Evolutionary conservation across 305 asterid genomes (phyloP), one percentile per base, ranked within the genome.

Genomic region (Fraxinus angustifolia): DNA sequence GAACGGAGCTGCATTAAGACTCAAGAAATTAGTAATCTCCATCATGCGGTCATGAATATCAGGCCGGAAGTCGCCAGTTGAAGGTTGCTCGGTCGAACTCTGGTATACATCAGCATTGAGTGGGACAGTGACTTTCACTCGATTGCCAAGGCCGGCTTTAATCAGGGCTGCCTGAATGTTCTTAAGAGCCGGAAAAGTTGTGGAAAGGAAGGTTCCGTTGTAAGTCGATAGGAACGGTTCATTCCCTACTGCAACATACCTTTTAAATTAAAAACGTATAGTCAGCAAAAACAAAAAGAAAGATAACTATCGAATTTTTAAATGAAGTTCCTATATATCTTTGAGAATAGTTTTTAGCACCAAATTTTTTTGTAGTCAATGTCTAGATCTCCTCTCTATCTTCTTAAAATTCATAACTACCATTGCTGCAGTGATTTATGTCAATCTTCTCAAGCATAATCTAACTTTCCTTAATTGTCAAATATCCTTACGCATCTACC

Each of bases 171-270:
- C 99, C 86, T 96, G 98, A 68, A 96, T 89, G 60, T 96, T 96
- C 81, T 84, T 88, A 8, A 96, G 90, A 76, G 99, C 98, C 0
- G 99, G 99, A 12, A 82, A 79, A 6, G 97, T 94, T 19, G 92
- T 85, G 91, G 42, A 42, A 2, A 88, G 82, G 84, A 53, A 94
- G 48, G 97, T 90, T 8, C 97, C 97, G 23, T 96, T 96, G 70
- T 82, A 86, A 68, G 94, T 75, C 2, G 90, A 77, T 28, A 96
- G 87, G 82, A 96, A 93, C 2, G 99, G 99, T 79, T 95, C 99
- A 67, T 95, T 95, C 72, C 99, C 99, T 10, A 95, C 99, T 16
- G 99, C 99, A 85, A 96, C 99, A 78, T 93, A 96, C 89, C 99
- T 95, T 82, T 80, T 42, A 82, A 75, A 74, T 38, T 8, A n/a